Evolutionary conservation across 163 green algal species (phyloP).

Genomic region (Coccomyxa subellipsoidea): DNA sequence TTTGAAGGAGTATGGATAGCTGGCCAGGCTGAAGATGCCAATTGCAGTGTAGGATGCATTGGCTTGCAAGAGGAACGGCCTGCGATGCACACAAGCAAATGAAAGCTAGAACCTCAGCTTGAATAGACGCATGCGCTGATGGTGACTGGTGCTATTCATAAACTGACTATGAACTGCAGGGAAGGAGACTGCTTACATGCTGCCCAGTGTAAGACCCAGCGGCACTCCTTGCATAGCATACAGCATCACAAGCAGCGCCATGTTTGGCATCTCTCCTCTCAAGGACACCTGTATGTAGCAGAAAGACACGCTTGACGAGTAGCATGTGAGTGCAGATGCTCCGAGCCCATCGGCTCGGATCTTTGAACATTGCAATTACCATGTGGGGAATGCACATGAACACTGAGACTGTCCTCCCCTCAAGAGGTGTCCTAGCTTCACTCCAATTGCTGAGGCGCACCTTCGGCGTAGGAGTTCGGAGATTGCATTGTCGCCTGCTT

Average conservation of each 20-base stretch:
- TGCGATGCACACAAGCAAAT: slow-evolving; percentile 31
- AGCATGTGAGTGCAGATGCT: no score
- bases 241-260: slow-evolving; percentile 80
- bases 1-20: slow-evolving; percentile 96
- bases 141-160: no score
- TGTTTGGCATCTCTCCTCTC: slow-evolving; percentile 31
- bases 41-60: slow-evolving; percentile 77
- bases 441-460: neutral
- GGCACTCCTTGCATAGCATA: slow-evolving; percentile 92
- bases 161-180: neutral
- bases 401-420: no score
- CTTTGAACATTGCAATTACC: no score
- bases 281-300: neutral
- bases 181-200: slow-evolving; percentile 65
- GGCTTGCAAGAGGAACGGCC: slow-evolving; percentile 79
- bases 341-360: no score
- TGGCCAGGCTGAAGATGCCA: slow-evolving; percentile 82
- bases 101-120: no score
- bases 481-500: neutral
- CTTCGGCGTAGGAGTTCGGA: neutral
- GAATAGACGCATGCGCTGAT: no score
- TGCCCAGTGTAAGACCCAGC: slow-evolving; percentile 78
- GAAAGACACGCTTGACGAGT: neutral
- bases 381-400: no score
- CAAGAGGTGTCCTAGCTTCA: no score